These are phyloP conservation scores for Metarhizium humberi DNA, from an alignment of 2,329 filamentous ascomycete genomes.

Conservation along the genomic window DNA sequence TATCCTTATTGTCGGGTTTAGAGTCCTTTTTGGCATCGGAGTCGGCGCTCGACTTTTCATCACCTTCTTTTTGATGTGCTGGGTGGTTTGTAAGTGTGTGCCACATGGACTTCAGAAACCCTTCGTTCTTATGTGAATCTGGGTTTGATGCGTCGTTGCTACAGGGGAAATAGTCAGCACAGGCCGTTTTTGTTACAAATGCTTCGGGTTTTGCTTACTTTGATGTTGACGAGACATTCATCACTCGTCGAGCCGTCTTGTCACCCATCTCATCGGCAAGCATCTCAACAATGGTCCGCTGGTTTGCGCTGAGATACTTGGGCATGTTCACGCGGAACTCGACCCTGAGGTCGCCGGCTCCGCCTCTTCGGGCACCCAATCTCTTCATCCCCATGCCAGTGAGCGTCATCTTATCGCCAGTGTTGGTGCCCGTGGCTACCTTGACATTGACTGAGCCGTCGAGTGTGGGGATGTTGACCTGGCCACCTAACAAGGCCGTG, in stretches of 20 bases:
- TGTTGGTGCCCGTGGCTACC: slow-evolving; percentile 82
- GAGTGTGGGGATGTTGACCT: slow-evolving; percentile 80
- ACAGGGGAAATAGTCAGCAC: background rate
- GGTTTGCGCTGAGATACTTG: slow-evolving; percentile 84
- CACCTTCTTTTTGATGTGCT: slow-evolving; percentile 35
- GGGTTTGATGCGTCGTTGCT: slow-evolving; percentile 16
- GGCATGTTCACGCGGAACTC: slow-evolving; percentile 95
- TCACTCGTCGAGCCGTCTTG: slow-evolving; percentile 81
- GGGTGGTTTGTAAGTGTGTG: slow-evolving; percentile 78
- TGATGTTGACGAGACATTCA: slow-evolving; percentile 54
- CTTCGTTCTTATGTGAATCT: slow-evolving; percentile 65
- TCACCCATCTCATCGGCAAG: slow-evolving; percentile 94
- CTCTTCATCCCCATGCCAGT: slow-evolving; percentile 91
- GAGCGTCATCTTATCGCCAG: slow-evolving; percentile 84
- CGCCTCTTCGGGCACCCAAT: slow-evolving; percentile 56
- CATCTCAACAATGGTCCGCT: slow-evolving; percentile 89
- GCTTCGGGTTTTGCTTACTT: slow-evolving; percentile 1
- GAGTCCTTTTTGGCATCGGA: slow-evolving; percentile 13
- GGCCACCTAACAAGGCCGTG: slow-evolving; percentile 84
- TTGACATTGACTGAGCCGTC: slow-evolving; percentile 87
- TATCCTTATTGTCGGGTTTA: slow-evolving; percentile 7
- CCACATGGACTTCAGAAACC: slow-evolving; percentile 90
- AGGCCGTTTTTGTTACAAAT: background rate
- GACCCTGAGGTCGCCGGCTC: slow-evolving; percentile 75
- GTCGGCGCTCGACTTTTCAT: slow-evolving; percentile 15